Base-by-base conservation (phyloP, 1,139 yeast genomes). In the Yarrowia galli region DNA sequence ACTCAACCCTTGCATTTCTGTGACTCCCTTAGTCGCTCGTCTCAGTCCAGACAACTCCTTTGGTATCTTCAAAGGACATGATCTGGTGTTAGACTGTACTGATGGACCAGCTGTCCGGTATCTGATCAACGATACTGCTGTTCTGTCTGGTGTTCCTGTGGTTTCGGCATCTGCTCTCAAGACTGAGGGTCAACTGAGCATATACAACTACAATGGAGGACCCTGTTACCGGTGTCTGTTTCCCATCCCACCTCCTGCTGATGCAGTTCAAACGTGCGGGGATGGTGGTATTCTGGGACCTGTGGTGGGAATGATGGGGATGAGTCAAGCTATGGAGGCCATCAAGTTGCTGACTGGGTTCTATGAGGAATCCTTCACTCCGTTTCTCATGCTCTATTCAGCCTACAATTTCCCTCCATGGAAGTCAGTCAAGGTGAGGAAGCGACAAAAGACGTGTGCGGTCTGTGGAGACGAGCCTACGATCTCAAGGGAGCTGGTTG, bases 201-300 rank as follows among this genome's bases (percentile, higher is more conserved):
- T 95, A 0, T 80, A 92, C 69, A 92, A 93, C 76, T 92, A 82
- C 74, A 80, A 82, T 45, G 71, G 72, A 4, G 98, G 98, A 0
- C 99, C 99, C 0, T 96, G 99, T 76, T 96, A 96, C 75, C 81
- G 99, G 71, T 96, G 99, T 75, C 87, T 93, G 77, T 92, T 91
- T 73, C 98, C 99, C 0, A 81, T 80, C 15, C 97, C 99, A 0
- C 98, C 99, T 0, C 88, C 96, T 0, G 90, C 97, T 0, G 87
- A 86, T 68, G 83, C 91, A 1, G 92, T 93, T 0, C 85, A 93
- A 0, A 85, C 97, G 0, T 96, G 99, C 74, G 86, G 92, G 12
- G 98, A 92, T 77, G 97, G 97, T 3, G 99, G 99, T 3, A 97
- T 96, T 0, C 78, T 96, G 25, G 99, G 99, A 0, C 97, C 99